Evolutionary conservation across 768 basidiomycete genomes (phyloP), one percentile per base, ranked within the genome.

Genomic region (Psilocybe tampanensis): DNA sequence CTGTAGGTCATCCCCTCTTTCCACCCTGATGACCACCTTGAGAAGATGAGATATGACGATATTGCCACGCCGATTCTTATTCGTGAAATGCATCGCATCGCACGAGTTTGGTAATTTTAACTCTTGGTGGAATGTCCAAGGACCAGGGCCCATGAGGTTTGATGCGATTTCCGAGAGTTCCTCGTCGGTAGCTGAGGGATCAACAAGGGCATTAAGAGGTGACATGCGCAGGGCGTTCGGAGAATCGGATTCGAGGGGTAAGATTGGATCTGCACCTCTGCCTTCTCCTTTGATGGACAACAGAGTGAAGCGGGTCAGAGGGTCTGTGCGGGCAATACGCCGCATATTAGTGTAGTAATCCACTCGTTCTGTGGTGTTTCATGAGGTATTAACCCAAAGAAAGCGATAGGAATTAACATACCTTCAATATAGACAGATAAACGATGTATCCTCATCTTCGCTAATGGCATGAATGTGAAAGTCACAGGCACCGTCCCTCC

Each of bases 21-120:
- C 89, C 15, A 96, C 88, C 34, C 94, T 80, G 54, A 98, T 82
- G 24, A 90, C 80, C 48, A 93, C 80, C 76, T 94, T 95, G 52
- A 99, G 76, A 48, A 77, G 72, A 69, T 99, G 96, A 0, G 80
- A 74, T 36, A 97, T 81, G 15, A 78, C 72, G 60, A 97, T 86
- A 65, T 92, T 90, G 59, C 89, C 86, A 62, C 79, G 77, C 56
- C 82, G 81, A 69, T 93, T 92, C 68, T 83, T 87, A 67, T 90
- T 95, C 9, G 94, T 91, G 63, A 92, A 89, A 64, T 83, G 85
- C 47, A 98, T 72, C 48, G 73, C 68, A 19, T 68, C 68, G 63
- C 88, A 91, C 1, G 85, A 81, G 15, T 71, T 72, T 0, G 95
- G 95, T 1, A 98, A 76, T 43, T 80, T 79, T 43, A 98, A 67